Base-by-base conservation (phyloP, 805 yeast species). In the Ogataea minuta region DNA sequence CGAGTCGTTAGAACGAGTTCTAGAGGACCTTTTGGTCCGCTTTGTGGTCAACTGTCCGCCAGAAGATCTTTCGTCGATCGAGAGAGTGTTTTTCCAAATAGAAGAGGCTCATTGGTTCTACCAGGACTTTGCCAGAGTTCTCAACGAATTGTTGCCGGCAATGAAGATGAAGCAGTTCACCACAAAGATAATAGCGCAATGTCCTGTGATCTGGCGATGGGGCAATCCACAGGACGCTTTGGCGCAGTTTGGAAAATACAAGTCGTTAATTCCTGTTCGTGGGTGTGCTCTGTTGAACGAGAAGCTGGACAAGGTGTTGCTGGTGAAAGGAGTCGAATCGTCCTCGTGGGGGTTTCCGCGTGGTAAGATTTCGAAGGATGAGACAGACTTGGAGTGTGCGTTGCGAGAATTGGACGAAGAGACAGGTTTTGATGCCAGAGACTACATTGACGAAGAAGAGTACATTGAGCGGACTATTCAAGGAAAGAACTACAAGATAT, bases 61-160 rank as follows among this genome's bases (percentile, higher is more conserved):
- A 4, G 97, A 91, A 55, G 99, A 93, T 60, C 66, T 91, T 36
- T 78, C 93, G 23, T 75, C 90, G 11, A 74, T 81, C 20, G 91
- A 77, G 57, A 72, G 99, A 56, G 84, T 90, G 17, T 77, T 89
- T 56, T 93, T 93, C 66, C 95, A 90, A 59, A 81, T 93, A 28
- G 99, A 93, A 68, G 98, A 93, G 62, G 99, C 99, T 2, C 96
- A 89, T 52, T 93, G 99, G 99, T 93, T 85, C 58, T 93, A 90
- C 63, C 75, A 84, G 34, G 99, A 93, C 63, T 90, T 83, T 53
- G 71, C 83, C 9, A 74, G 90, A 24, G 75, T 74, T 24, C 64
- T 81, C 52, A 84, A 88, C 59, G 90, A 93, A 3, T 61, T 71
- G 23, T 69, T 91, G 43, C 98, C 97, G 2, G 58, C 76, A 2